Evolutionary conservation across 1,284 basidiomycete genomes (phyloP), one percentile per base, ranked within the genome.

Genomic region (Peniophora sp.): DNA sequence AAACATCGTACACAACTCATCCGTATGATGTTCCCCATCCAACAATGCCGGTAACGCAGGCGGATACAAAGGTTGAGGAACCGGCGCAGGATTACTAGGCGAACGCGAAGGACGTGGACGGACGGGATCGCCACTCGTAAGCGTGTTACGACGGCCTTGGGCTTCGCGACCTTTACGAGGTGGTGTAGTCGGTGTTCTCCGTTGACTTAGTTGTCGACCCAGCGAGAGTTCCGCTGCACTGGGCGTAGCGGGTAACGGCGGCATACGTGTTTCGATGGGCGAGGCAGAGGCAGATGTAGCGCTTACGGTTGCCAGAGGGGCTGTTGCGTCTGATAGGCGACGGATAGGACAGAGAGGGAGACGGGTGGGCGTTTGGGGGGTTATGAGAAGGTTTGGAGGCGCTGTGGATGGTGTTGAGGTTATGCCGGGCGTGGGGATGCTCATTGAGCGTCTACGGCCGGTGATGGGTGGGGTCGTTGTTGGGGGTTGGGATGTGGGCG

Each of bases 1-100:
- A 60, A 93, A 93, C 48, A 64, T 73, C 17, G 90, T 86, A 54
- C 89, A 89, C 46, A 97, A 71, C 66, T 97, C 93, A 65, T 97
- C 95, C 1, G 92, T 86, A 65, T 94, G 89, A 67, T 93, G 92
- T 52, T 87, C 85, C 3, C 93, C 94, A 61, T 97, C 87, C 11
- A 97, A 71, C 52, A 89, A 66, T 3, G 72, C 59, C 20, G 81
- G 61, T 36, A 97, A 61, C 23, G 83, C 84, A 3, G 70, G 67
- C 14, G 85, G 85, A 56, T 72, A 77, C 34, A 68, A 47, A 36
- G 53, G 50, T 23, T 61, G 67, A 24, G 64, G 56, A 43, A 63
- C 59, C 9, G 63, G 52, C 16, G 61, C 56, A 22, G 71, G 66
- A 12, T 63, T 60, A 11, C 75, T 74, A 9, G 75, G 68, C 20